A percentile compares a stretch with the other conserved stretches of the same genome.
These are phyloP conservation scores for Paspalum notatum DNA, from an alignment of 176 grass and related monocot genomes.

Conservation along the genomic window DNA sequence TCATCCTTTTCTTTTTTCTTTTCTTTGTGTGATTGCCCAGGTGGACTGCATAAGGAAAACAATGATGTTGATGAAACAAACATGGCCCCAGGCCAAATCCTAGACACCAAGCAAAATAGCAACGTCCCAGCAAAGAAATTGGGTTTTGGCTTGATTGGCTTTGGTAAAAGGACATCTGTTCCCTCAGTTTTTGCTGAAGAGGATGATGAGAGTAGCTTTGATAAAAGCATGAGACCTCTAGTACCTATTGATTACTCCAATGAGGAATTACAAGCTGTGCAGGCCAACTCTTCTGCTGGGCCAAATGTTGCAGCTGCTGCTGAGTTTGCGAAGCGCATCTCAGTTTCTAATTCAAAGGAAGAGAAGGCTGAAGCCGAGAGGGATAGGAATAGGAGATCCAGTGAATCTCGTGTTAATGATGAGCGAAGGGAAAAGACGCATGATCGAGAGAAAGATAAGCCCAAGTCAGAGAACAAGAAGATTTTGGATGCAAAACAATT, in stretches of 20 bases:
- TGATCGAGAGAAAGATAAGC: slow-evolving; percentile 70
- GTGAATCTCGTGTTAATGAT: slow-evolving; percentile 45
- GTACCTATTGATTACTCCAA: slow-evolving; percentile 97
- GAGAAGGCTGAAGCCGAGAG: slow-evolving; percentile 63
- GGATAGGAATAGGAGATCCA: slow-evolving; percentile 71
- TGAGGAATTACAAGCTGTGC: slow-evolving; percentile 87
- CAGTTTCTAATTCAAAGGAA: slow-evolving; percentile 68
- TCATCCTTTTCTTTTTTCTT: slow-evolving; percentile 38
- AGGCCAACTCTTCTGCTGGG: slow-evolving; percentile 52
- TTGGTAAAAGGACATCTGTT: slow-evolving; percentile 81
- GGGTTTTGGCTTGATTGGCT: slow-evolving; percentile 89
- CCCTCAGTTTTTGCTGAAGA: slow-evolving; percentile 92
- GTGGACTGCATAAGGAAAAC: slow-evolving; percentile 47
- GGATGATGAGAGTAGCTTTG: slow-evolving; percentile 75
- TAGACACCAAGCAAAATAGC: slow-evolving; percentile 69
- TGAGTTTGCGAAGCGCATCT: slow-evolving; percentile 89
- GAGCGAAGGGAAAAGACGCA: slow-evolving; percentile 61
- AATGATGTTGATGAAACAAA: slow-evolving; percentile 39
- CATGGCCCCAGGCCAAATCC: slow-evolving; percentile 33
- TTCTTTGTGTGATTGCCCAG: slow-evolving; percentile 46
- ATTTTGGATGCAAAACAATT: slow-evolving; percentile 94
- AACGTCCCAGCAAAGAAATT: slow-evolving; percentile 76
- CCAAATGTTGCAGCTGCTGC: slow-evolving; percentile 77
- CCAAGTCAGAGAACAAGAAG: slow-evolving; percentile 76
- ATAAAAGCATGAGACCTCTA: slow-evolving; percentile 82